phyloP scores from a whole-genome alignment of 2,329 filamentous ascomycete genomes.

The Colletotrichum sublineola region DNA sequence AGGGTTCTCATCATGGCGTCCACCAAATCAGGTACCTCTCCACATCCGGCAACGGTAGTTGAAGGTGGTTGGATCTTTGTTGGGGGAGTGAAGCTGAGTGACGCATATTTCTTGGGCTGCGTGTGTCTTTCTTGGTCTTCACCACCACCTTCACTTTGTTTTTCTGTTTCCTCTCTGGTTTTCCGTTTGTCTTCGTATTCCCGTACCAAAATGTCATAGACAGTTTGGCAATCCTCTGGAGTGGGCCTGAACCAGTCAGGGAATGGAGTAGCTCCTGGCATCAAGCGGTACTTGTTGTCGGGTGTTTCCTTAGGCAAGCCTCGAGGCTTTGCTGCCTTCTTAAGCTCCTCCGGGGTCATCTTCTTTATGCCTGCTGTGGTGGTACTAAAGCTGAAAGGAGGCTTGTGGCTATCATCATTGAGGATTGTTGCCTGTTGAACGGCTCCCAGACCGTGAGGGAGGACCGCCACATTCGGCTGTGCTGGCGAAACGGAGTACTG shows the following conservation, averaged over 20 bases:
- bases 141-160: background rate
- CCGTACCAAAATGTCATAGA: slow-evolving; percentile 73
- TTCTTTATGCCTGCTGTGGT: no score
- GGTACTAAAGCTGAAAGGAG: background rate
- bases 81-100: slow-evolving; percentile 66
- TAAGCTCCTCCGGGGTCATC: slow-evolving; percentile 8
- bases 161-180: background rate
- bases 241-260: slow-evolving; percentile 76
- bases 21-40: slow-evolving; percentile 67
- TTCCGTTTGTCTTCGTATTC: slow-evolving; percentile 68
- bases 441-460: slow-evolving; percentile 42
- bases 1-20: slow-evolving; percentile 67
- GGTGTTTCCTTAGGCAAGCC: slow-evolving; percentile 45
- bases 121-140: background rate
- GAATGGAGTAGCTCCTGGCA: slow-evolving; percentile 73
- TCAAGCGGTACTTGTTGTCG: slow-evolving; percentile 63
- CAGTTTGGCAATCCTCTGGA: slow-evolving; percentile 75
- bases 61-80: slow-evolving; percentile 78
- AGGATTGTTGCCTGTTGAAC: slow-evolving; percentile 9
- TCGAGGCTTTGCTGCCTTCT: slow-evolving; percentile 44
- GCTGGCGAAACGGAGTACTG: background rate
- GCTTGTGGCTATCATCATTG: background rate
- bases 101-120: background rate
- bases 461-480: background rate
- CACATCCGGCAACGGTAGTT: slow-evolving; percentile 76